phyloP scores from a whole-genome alignment of 176 grass and related monocot species.

The Cymbopogon citratus region DNA sequence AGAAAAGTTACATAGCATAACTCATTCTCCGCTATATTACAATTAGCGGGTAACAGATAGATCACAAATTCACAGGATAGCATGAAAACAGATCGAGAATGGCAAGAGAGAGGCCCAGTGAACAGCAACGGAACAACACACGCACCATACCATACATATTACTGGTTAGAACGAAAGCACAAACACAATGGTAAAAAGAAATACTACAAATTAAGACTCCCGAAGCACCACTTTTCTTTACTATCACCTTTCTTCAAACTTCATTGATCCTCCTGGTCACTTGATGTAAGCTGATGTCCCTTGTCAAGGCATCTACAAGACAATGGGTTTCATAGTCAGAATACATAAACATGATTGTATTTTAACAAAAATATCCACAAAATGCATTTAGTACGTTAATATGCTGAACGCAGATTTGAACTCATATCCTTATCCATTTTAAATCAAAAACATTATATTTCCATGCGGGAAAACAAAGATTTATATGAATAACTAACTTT shows the following conservation, averaged over 20 bases:
- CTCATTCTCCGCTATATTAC: neutral
- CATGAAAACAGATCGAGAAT: neutral
- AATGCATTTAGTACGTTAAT: neutral
- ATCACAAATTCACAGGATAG: neutral
- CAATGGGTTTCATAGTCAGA: slow-evolving; percentile 10
- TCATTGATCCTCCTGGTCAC: neutral
- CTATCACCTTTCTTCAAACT: neutral
- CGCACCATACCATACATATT: neutral
- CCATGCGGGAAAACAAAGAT: neutral
- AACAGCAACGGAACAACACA: neutral
- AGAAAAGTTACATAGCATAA: neutral
- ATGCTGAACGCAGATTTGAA: neutral
- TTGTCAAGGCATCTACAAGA: slow-evolving; percentile 17
- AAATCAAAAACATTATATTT: neutral
- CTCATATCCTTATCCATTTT: neutral
- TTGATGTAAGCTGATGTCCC: neutral
- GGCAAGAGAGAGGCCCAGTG: neutral
- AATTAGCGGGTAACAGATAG: neutral
- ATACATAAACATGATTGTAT: neutral
- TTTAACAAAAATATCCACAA: neutral
- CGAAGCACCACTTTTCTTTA: neutral
- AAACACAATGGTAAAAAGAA: neutral
- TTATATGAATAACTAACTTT: neutral
- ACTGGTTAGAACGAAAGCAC: neutral
- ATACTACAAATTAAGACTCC: neutral